Conservation (phyloP, 805 yeast genomes). For the Starmerella cellae region DNA sequence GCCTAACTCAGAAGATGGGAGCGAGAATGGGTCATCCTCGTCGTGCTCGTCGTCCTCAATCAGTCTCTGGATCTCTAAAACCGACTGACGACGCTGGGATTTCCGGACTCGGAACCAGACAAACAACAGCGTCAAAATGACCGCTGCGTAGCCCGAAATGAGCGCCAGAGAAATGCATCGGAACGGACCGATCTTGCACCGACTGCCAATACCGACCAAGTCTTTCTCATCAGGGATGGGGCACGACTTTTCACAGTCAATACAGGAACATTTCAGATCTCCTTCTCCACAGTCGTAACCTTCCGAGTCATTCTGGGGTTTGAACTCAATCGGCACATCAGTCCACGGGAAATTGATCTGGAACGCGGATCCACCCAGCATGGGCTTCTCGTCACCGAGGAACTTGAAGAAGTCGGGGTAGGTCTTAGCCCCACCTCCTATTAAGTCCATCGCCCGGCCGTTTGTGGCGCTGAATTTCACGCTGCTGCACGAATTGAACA, state of each 20-base stretch:
- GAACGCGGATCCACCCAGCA: conserved; percentile 90
- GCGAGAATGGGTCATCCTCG: conserved; percentile 23
- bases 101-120: conserved; percentile 8
- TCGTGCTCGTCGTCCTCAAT: conserved; percentile 33
- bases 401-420: conserved; percentile 66
- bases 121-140: conserved; percentile 3
- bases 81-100: conserved; percentile 7
- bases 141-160: conserved; percentile 31
- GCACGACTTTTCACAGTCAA: conserved; percentile 76
- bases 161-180: conserved; percentile 66
- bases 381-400: conserved; percentile 86
- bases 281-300: conserved; percentile 46
- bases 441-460: conserved; percentile 90
- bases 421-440: conserved; percentile 91
- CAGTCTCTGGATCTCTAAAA: conserved; percentile 25
- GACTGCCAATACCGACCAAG: conserved; percentile 7
- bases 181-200: conserved; percentile 46
- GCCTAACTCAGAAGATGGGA: conserved; percentile 20
- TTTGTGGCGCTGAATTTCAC: conserved; percentile 89
- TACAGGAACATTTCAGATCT: conserved; percentile 51
- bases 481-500: conserved; percentile 75
- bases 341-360: conserved; percentile 67
- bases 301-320: conserved; percentile 21
- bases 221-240: conserved; percentile 32
- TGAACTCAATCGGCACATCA: conserved; percentile 9